phyloP scores from a whole-genome alignment of 2,329 filamentous ascomycete genomes.

The Chrysoporthe cubensis region DNA sequence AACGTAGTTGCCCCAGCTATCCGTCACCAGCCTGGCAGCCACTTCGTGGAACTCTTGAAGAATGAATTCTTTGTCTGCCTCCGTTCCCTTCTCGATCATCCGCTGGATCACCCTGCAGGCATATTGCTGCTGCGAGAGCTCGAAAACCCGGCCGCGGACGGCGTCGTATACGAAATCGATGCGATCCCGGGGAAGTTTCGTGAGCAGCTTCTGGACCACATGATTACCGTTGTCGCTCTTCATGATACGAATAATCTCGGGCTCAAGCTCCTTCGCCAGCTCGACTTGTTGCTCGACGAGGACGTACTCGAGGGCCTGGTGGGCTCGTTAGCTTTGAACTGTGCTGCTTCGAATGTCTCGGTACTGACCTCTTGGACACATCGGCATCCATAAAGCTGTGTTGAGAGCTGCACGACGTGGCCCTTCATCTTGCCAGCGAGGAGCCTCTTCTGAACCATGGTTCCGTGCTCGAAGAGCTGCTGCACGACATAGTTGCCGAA shows the following conservation, averaged over 20 bases:
- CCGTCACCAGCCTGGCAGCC: constrained; percentile 73
- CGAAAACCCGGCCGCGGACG: constrained; percentile 74
- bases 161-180: constrained; percentile 85
- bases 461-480: constrained; percentile 96
- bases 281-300: constrained; percentile 88
- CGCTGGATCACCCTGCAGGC: constrained; percentile 93
- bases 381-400: constrained; percentile 90
- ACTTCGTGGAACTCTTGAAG: constrained; percentile 78
- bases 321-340: constrained; percentile 19
- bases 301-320: constrained; percentile 84
- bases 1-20: constrained; percentile 96
- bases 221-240: constrained; percentile 94
- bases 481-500: constrained; percentile 99
- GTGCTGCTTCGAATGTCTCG: constrained; percentile 4
- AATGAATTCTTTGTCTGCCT: constrained; percentile 71
- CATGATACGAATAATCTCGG: constrained; percentile 75
- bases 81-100: constrained; percentile 81
- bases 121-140: constrained; percentile 78
- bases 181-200: constrained; percentile 75
- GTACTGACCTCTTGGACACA: constrained; percentile 87
- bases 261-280: constrained; percentile 81
- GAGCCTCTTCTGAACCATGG: constrained; percentile 87
- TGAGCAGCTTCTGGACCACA: constrained; percentile 92
- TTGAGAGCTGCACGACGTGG: constrained; percentile 77
- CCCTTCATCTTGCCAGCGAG: constrained; percentile 87